A percentile compares a stretch with the other conserved stretches of the same genome.
Conservation (phyloP, 2,329 filamentous ascomycete genomes). For the Venturia asperata region DNA sequence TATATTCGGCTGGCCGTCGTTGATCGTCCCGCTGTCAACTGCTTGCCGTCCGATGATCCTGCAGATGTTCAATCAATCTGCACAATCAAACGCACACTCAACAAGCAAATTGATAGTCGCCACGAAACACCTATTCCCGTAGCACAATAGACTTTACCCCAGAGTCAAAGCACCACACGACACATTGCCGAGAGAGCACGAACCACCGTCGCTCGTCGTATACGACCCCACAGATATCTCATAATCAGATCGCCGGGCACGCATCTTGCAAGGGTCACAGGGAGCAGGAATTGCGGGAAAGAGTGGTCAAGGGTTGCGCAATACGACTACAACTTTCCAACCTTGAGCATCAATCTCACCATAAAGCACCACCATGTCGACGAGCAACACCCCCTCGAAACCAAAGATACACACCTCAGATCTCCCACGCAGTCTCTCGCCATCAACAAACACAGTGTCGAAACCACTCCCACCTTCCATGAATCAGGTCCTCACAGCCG, state of each 20-base stretch:
- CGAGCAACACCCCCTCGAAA: constrained; percentile 9
- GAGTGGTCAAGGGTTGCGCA: not conserved
- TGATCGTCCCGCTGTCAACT: constrained; percentile 7
- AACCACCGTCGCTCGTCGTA: not conserved
- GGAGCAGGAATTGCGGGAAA: not conserved
- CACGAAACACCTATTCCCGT: constrained; percentile 8
- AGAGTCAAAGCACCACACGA: not conserved
- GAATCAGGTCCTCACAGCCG: constrained; percentile 24
- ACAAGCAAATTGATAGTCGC: not conserved
- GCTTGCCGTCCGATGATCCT: not conserved
- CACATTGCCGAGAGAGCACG: not conserved
- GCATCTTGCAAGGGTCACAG: not conserved
- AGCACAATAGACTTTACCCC: not conserved
- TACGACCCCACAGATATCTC: not conserved
- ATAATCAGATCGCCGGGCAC: not conserved
- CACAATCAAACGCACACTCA: not conserved
- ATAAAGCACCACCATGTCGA: not conserved
- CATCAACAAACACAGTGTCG: constrained; percentile 20
- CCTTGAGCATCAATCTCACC: not conserved
- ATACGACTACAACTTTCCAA: not conserved
- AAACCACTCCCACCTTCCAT: constrained; percentile 27
- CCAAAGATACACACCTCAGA: constrained; percentile 18
- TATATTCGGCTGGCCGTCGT: not conserved
- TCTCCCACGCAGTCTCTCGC: constrained; percentile 24
- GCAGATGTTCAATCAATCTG: not conserved